Base-by-base conservation (phyloP, 805 yeast genomes). In the Komagataella mondaviorum region DNA sequence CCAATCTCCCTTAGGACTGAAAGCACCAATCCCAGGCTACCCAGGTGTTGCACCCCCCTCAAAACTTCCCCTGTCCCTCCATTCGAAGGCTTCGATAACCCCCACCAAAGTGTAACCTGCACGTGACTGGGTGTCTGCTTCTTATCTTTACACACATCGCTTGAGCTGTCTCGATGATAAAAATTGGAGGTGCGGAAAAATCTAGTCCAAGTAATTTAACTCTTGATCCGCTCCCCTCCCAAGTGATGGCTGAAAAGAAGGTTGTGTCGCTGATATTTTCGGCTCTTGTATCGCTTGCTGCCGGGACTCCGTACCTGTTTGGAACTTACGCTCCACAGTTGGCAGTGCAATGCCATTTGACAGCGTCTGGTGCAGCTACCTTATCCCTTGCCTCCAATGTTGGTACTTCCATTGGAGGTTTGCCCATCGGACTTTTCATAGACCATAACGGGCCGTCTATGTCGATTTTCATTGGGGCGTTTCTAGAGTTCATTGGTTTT, bases 301-400 rank as follows among this genome's bases (percentile, higher is more conserved):
- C 88, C 3, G 91, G 93, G 2, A 84, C 89, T 2, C 85, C 88
- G 0, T 85, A 85, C 58, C 67, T 83, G 12, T 85, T 80, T 61
- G 86, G 90, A 0, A 77, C 80, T n/a, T 85, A 79, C 60, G 81
- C 88, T 1, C 90, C 91, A 1, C 89, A 85, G 60, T 66, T 85
- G 55, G 73, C 83, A 23, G 66, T 70, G 23, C 67, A 72, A 56
- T 77, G 84, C 22, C 73, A 78, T 0, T 69, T 85, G 23, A 73
- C 83, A 0, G 75, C 84, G 0, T 68, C 78, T 0, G 78, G 78
- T 55, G 77, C 88, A 6, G 85, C 89, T 2, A 72, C 77, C 12
- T 69, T 85, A 4, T 79, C 91, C 0, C 66, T 85, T 44, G 75
- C 83, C 0, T 68, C 82, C 22, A 79, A 76, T 46, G 60, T 83